Percentiles rank a stretch among this genome's conserved stretches.
These are phyloP conservation scores for Laguncularia racemosa DNA, from an alignment of 345 rosid genomes.

Conservation along the genomic window DNA sequence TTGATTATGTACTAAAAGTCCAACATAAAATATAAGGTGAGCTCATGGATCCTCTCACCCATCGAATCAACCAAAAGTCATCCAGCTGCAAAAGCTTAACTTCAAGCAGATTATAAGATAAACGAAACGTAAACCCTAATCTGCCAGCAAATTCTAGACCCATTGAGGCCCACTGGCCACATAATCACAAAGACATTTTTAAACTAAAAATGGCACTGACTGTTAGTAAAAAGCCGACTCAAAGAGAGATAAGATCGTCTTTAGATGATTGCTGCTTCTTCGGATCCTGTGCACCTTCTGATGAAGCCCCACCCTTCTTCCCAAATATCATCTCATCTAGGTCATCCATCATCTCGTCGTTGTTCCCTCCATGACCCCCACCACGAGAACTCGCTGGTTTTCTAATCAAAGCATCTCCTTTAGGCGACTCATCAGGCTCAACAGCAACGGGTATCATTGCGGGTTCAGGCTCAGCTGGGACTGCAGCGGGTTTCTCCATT, in stretches of 20 bases:
- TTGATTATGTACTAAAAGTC: too few relatives aligned
- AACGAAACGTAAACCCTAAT: too few relatives aligned
- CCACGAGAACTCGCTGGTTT: conserved; percentile 59
- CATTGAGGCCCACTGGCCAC: too few relatives aligned
- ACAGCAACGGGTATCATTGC: conserved; percentile 84
- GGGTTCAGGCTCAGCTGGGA: conserved; percentile 48
- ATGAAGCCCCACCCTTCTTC: conserved; percentile 54
- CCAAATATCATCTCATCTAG: conserved; percentile 97
- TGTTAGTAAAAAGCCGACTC: conserved; percentile 9
- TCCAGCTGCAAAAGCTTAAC: too few relatives aligned
- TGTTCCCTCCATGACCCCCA: conserved; percentile 49
- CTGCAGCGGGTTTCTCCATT: conserved; percentile 43
- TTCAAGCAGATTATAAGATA: too few relatives aligned
- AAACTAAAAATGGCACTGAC: too few relatives aligned
- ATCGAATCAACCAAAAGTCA: too few relatives aligned
- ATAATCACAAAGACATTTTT: too few relatives aligned
- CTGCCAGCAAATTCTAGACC: too few relatives aligned
- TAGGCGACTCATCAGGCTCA: conserved; percentile 79
- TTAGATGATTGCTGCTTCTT: conserved; percentile 60
- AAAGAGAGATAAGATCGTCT: conserved; percentile 74
- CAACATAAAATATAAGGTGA: too few relatives aligned
- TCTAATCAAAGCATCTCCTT: conserved; percentile 65
- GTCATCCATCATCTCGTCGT: conserved; percentile 90
- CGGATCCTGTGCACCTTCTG: conserved; percentile 41
- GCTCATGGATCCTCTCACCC: too few relatives aligned